These are phyloP conservation scores for Cynara cardunculus DNA, from an alignment of 129 eudicot species.

Conservation along the genomic window DNA sequence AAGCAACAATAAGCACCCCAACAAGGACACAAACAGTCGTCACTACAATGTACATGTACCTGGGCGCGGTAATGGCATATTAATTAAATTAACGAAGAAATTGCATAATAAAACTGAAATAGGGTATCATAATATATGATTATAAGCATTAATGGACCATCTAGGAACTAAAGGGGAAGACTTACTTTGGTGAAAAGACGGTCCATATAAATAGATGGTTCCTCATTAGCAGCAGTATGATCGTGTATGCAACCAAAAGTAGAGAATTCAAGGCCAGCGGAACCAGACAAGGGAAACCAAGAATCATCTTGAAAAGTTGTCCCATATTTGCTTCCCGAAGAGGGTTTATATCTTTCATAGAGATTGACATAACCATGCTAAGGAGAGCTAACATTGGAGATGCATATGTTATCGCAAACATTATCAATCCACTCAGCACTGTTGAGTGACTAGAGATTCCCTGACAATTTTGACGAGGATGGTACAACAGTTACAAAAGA, in stretches of 20 bases:
- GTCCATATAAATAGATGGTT: constrained; percentile 91
- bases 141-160: not conserved
- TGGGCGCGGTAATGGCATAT: constrained; percentile 9
- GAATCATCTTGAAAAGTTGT: constrained; percentile 48
- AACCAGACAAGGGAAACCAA: constrained; percentile 78
- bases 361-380: constrained; percentile 55
- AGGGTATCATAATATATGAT: not conserved
- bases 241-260: constrained; percentile 74
- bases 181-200: constrained; percentile 99
- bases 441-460: constrained; percentile 93
- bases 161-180: not conserved
- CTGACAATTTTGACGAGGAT: constrained; percentile 31
- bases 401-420: constrained; percentile 94
- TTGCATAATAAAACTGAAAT: not conserved
- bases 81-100: not conserved
- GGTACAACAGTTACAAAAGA: not conserved
- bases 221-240: constrained; percentile 78
- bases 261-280: constrained; percentile 77
- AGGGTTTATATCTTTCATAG: constrained; percentile 38
- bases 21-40: constrained; percentile 66
- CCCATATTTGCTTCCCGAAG: constrained; percentile 38
- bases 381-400: constrained; percentile 78
- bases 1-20: constrained; percentile 59
- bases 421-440: constrained; percentile 67
- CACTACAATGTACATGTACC: constrained; percentile 84